These are phyloP conservation scores for Hyphodiscus sp. DNA, from an alignment of 2,329 filamentous ascomycete genomes.

Conservation along the genomic window DNA sequence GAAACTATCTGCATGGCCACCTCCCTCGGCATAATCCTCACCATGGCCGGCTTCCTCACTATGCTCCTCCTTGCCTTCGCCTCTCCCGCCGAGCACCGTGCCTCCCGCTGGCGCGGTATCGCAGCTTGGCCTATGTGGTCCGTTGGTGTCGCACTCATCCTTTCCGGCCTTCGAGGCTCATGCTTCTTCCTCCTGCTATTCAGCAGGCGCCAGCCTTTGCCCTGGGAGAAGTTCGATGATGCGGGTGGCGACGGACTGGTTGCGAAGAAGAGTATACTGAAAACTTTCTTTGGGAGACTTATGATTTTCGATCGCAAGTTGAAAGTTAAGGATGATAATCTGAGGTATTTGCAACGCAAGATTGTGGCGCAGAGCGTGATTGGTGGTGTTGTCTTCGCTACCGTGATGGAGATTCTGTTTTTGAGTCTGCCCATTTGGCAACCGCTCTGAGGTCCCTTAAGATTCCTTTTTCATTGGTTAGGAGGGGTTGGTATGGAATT, in stretches of 20 bases:
- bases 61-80: constrained; percentile 36
- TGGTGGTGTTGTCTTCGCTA: constrained; percentile 63
- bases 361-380: constrained; percentile 49
- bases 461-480: too few species aligned
- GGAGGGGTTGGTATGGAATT: neutral
- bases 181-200: constrained; percentile 44
- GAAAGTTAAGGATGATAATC: constrained; percentile 37
- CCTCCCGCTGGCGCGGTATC: constrained; percentile 36
- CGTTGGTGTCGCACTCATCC: constrained; percentile 36
- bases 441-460: neutral
- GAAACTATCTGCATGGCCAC: constrained; percentile 43
- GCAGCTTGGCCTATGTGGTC: constrained; percentile 41
- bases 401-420: constrained; percentile 64
- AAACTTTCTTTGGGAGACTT: constrained; percentile 29
- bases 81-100: constrained; percentile 33
- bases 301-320: constrained; percentile 44
- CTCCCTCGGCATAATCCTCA: constrained; percentile 36
- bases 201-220: constrained; percentile 36
- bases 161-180: constrained; percentile 39
- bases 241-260: constrained; percentile 4
- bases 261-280: constrained; percentile 25
- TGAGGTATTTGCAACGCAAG: constrained; percentile 38
- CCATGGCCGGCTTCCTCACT: constrained; percentile 34
- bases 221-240: constrained; percentile 43
- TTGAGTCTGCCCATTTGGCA: constrained; percentile 40